phyloP scores from a whole-genome alignment of 148 eudicot genomes.

The Cornus controversa region DNA sequence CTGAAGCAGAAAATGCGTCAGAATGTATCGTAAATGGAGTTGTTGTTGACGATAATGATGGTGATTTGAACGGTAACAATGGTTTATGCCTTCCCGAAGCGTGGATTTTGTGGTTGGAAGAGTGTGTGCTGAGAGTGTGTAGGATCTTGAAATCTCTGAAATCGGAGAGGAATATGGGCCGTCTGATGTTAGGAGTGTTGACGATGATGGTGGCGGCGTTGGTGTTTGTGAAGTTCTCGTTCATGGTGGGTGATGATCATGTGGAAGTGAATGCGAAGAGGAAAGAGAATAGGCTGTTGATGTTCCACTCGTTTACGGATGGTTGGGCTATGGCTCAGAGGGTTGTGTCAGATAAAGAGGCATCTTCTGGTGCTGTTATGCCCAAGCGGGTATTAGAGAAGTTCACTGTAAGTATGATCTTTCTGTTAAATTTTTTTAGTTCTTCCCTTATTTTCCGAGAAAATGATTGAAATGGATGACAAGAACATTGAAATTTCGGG shows the following conservation, averaged over 20 bases:
- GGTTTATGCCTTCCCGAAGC: no score
- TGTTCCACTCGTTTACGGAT: conserved; percentile 3
- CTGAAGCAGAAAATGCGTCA: conserved; percentile 4
- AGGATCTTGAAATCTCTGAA: conserved; percentile 16
- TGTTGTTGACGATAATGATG: not conserved
- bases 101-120: no score
- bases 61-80: not conserved
- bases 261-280: conserved; percentile 9
- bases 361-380: conserved; percentile 5
- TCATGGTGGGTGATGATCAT: conserved; percentile 15
- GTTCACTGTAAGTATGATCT: conserved; percentile 16
- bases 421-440: not conserved
- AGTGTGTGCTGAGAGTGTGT: no score
- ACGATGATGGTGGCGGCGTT: conserved; percentile 30
- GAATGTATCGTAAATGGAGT: not conserved
- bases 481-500: no score
- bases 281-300: conserved; percentile 6
- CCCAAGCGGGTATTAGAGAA: conserved; percentile 21
- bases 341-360: conserved; percentile 11
- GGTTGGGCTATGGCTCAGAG: conserved; percentile 13
- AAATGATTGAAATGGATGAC: not conserved
- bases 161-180: conserved; percentile 32
- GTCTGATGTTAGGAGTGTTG: conserved; percentile 28
- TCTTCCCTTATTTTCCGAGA: not conserved
- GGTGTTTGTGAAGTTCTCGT: conserved; percentile 30